A percentile compares a stretch with the other conserved stretches of the same genome.
Evolutionary conservation across 176 grass and related monocot genomes (phyloP).

Genomic region (Musa acuminata): DNA sequence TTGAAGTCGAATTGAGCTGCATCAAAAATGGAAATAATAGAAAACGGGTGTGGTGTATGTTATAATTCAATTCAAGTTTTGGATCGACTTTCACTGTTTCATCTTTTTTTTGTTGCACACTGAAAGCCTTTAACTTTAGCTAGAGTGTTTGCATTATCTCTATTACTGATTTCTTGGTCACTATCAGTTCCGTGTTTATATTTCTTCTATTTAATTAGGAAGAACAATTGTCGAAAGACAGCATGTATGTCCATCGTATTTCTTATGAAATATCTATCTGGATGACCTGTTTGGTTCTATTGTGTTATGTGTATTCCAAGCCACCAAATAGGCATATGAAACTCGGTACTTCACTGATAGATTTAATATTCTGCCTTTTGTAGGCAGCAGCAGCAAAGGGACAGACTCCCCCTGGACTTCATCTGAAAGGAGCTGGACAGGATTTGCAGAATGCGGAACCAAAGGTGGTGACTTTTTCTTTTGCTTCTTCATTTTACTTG

Average conservation of each 20-base stretch:
- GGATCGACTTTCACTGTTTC: too few species aligned
- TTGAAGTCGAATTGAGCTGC: too few species aligned
- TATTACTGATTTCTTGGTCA: not conserved
- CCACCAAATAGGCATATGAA: not conserved
- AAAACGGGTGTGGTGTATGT: too few species aligned
- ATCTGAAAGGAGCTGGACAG: conserved; percentile 74
- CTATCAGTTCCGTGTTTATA: not conserved
- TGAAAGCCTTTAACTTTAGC: too few species aligned
- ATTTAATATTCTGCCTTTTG: not conserved
- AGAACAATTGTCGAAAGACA: not conserved
- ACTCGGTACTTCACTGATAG: not conserved
- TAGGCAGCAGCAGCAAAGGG: conserved; percentile 93
- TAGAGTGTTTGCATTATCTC: too few species aligned
- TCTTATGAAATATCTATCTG: not conserved
- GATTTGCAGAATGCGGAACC: conserved; percentile 49
- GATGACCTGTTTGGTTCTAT: not conserved
- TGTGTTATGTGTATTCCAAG: not conserved
- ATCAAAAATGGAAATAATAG: too few species aligned
- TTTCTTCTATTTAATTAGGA: not conserved
- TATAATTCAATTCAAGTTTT: too few species aligned
- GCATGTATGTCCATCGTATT: not conserved
- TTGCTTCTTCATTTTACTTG: conserved; percentile 16
- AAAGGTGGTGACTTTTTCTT: conserved; percentile 36
- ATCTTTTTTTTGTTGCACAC: too few species aligned
- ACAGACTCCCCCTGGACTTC: conserved; percentile 73